Base-by-base conservation (phyloP, 163 green algal genomes). In the Chlamydomonas reinhardtii region DNA sequence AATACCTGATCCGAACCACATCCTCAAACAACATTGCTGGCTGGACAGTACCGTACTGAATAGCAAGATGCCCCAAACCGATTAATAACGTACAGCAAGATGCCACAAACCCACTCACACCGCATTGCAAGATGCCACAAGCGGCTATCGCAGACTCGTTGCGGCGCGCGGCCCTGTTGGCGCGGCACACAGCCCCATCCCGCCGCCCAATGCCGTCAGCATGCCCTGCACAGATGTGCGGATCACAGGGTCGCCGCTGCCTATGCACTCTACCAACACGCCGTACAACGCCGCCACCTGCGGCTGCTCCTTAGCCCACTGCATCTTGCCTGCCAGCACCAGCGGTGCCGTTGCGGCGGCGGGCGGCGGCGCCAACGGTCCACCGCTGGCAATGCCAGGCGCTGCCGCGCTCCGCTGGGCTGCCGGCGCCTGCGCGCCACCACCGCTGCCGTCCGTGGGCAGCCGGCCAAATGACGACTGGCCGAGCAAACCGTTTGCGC, bases 221-320 rank as follows among this genome's bases (percentile, higher is more conserved):
- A 95, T 77, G 54, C 92, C 91, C 20, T 82, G 78, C 52, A 94
- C 86, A 64, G 90, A 76, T 25, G 90, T 79, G 4, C 90, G 73
- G 16, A 97, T 78, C 8, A 90, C 83, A 0, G 73, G 59, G 66
- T 96, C 94, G 35, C 76, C 82, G 73, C 79, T 93, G 20, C 75
- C 81, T 12, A 96, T 86, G 71, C 91, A 94, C 17, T 76, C 89
- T 34, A 84, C 89, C 59, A 97, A 78, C 17, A 86, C 68, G 24
- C 83, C 68, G 86, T 96, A 97, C 48, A 97, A 31, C 39, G 92
- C 77, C 72, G 95, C 84, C 73, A 97, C 85, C 86, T 96, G 94
- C 5, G 91, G 85, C 37, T 92, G 80, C 76, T 96, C 92, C 39
- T 89, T 89, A 6, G 61, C 56, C 69, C 80, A 80, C 56, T 73